Conservation (phyloP, 1,139 yeast genomes). For the Yamadazyma conglobata region DNA sequence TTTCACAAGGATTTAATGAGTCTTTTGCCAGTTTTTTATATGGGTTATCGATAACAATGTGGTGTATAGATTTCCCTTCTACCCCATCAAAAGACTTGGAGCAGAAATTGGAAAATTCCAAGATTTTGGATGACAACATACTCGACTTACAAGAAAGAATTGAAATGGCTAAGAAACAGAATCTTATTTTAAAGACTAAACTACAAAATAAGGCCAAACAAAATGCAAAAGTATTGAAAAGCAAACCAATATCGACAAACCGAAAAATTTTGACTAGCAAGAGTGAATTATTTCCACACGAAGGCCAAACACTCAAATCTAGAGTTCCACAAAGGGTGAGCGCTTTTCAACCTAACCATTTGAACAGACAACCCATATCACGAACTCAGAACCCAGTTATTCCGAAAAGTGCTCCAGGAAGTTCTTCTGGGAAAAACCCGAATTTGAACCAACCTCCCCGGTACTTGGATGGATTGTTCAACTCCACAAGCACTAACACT, state of each 20-base stretch:
- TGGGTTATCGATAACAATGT: slow-evolving; percentile 61
- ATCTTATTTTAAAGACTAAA: slow-evolving; percentile 25
- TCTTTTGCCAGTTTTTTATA: slow-evolving; percentile 59
- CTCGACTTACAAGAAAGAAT: slow-evolving; percentile 21
- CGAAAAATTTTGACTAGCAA: neutral
- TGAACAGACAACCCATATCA: slow-evolving; percentile 1
- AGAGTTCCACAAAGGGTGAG: slow-evolving; percentile 4
- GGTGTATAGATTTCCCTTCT: slow-evolving; percentile 60
- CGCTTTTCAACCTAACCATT: slow-evolving; percentile 1
- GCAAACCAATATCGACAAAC: slow-evolving; percentile 7
- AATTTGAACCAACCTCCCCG: slow-evolving; percentile 45
- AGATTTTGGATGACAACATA: slow-evolving; percentile 26
- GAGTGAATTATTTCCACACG: slow-evolving; percentile 7
- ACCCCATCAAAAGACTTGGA: slow-evolving; percentile 36
- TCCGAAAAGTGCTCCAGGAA: neutral
- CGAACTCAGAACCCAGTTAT: neutral
- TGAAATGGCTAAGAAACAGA: slow-evolving; percentile 21
- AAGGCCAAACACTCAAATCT: slow-evolving; percentile 16
- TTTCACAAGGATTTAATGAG: slow-evolving; percentile 54
- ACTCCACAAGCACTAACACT: slow-evolving; percentile 14
- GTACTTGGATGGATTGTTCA: slow-evolving; percentile 40
- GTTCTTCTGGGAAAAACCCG: slow-evolving; percentile 21
- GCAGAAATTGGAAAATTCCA: slow-evolving; percentile 28
- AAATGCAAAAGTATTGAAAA: slow-evolving; percentile 6
- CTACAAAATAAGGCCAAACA: slow-evolving; percentile 12